Base-by-base conservation (phyloP, 805 yeast species). In the Ogataea glucozyma region DNA sequence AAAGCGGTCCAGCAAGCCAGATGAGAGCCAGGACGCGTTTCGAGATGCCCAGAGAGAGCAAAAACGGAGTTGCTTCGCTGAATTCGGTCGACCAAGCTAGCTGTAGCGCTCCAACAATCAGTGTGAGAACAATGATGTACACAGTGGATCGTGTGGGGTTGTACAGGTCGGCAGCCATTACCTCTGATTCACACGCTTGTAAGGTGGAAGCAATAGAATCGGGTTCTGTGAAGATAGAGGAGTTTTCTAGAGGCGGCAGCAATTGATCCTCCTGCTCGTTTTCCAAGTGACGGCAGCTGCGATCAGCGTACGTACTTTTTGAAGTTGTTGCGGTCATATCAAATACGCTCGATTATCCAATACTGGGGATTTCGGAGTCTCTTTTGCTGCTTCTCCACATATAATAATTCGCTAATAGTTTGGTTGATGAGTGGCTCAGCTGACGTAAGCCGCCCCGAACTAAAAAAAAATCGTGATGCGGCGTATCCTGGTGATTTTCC, bases 1-100 rank as follows among this genome's bases (percentile, higher is more conserved):
- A 74, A 12, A 79, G 52, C 0, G 87, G 86, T 2, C 86, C 85
- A 1, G 85, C 84, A 17, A 81, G 70, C 87, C 86, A 81, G 4
- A 81, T 73, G 34, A 81, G 61, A 6, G 83, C 79, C 51, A 81
- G 58, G 0, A 70, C 52, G 17, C 76, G 71, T 51, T 78, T 79
- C 2, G 84, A 73, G 36, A 81, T 65, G 4, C 86, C 86, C n/a
- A 81, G 61, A 0, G 82, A 76, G n/a, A 79, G 60, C 12, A 81
- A 56, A 51, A 73, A 79, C 0, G 85, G 82, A 3, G 81, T 79
- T 3, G 83, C 83, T 48, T 79, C 81, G 4, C 81, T 72, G 53
- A 81, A 80, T 58, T 81, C 85, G 1, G 81, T 71, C 3, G 81
- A 76, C 85, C 86, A 81, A 0, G 85, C 78, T 40, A 80, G 61